phyloP scores from a whole-genome alignment of 2,329 filamentous ascomycete genomes.

The Stagonosporopsis chrysanthemi region DNA sequence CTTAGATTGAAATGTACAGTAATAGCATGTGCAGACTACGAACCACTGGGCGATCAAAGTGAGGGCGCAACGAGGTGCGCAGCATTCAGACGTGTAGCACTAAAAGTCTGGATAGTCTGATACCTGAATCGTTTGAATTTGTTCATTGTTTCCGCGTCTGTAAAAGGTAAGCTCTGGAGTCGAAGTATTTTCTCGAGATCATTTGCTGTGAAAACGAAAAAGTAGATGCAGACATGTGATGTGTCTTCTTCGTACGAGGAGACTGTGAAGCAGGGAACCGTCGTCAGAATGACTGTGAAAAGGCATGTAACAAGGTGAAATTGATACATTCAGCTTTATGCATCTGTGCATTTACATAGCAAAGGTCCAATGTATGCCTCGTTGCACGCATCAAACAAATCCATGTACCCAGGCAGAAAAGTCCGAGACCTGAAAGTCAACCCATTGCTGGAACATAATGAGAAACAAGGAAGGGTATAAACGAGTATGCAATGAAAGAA shows the following conservation, averaged over 20 bases:
- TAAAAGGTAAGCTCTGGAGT: too few species aligned
- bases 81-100: not conserved
- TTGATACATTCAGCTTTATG: not conserved
- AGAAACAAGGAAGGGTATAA: conserved; percentile 21
- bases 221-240: not conserved
- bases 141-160: too few species aligned
- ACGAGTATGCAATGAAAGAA: conserved; percentile 15
- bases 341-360: conserved; percentile 10
- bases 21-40: not conserved
- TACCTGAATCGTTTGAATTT: too few species aligned
- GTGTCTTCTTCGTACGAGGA: not conserved
- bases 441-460: not conserved
- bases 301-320: not conserved
- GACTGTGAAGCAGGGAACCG: not conserved
- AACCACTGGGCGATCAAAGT: not conserved
- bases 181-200: too few species aligned
- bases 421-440: not conserved
- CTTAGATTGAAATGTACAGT: not conserved
- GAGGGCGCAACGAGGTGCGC: not conserved
- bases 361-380: not conserved
- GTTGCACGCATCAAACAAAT: not conserved
- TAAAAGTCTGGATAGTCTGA: not conserved
- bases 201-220: too few species aligned
- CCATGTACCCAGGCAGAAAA: not conserved
- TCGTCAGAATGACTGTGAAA: not conserved